Conservation (phyloP, 257 asterid species). For the Prunella vulgaris region DNA sequence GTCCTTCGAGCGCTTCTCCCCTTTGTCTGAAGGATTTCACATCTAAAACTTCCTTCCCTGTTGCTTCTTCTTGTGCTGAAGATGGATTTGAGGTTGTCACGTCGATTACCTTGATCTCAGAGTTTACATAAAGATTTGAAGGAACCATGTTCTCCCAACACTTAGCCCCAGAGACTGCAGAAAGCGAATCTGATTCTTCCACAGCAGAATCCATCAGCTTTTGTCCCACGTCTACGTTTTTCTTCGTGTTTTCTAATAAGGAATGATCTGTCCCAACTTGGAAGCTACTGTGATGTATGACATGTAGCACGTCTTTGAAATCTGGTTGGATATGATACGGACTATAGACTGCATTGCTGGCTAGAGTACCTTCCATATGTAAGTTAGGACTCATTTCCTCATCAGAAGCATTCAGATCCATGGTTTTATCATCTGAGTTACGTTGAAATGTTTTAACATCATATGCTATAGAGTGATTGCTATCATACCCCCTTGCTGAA, state of each 20-base stretch:
- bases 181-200: neutral
- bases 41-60: conserved; percentile 57
- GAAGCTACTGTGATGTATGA: neutral
- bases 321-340: too few species aligned
- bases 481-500: conserved; percentile 27
- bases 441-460: conserved; percentile 22
- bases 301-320: neutral
- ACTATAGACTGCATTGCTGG: neutral
- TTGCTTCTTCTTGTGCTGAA: conserved; percentile 12
- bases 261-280: neutral
- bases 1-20: conserved; percentile 93
- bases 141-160: conserved; percentile 21
- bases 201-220: neutral
- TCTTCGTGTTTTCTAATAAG: neutral
- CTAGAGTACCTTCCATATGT: conserved; percentile 17
- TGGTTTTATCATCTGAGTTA: conserved; percentile 25
- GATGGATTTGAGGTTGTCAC: conserved; percentile 21
- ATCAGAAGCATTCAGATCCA: conserved; percentile 26
- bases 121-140: conserved; percentile 26
- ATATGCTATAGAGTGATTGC: conserved; percentile 22
- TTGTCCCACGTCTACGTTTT: neutral
- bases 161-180: conserved; percentile 4
- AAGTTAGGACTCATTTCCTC: conserved; percentile 25
- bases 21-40: conserved; percentile 70
- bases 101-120: conserved; percentile 26